Base-by-base conservation (phyloP, 2,329 filamentous ascomycete genomes). In the Cryoendolithus antarcticus region DNA sequence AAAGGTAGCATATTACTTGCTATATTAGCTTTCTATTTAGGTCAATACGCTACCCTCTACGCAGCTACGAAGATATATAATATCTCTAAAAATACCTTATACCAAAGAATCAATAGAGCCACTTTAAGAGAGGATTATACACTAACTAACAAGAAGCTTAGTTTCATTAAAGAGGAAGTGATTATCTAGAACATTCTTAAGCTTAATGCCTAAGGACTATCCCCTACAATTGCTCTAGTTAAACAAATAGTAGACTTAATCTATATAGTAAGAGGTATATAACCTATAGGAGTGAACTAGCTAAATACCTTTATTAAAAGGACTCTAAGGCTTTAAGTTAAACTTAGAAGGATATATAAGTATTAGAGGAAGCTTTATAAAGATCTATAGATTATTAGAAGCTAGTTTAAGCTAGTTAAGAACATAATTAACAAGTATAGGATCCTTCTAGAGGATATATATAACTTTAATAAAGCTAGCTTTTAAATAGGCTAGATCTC, bases 381-480 rank as follows among this genome's bases (percentile, higher is more conserved):
- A 24, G 37, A 39, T 24, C 37, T 12, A 35, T 30, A 7, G 13
- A 12, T 39, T 12, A 39, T 39, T 10, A 34, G 19, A 15, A 30
- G n/a, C 9, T 45, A 33, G 39, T 44, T 46, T 31, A 37, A 42
- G 35, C 32, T 40, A 10, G 35, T 44, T 10, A 6, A 30, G 21
- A 31, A 43, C n/a, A 45, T 29, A 38, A 38, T 36, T 21, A 13
- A 24, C 3, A 31, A 45, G 34, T 40, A 44, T 38, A 34, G 41
- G 29, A 40, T 47, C n/a, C 11, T 27, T 12, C 3, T 34, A 7
- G 24, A 39, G 11, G 35, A 46, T 34, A 44, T 47, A 12, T 46
- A 46, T 34, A 47, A 46, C 44, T 45, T 47, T 33, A 42, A 53
- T 36, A 40, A 56, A 21, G 46, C 41, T 24, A 44, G 50, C 28